Conservation (phyloP, 2,329 filamentous ascomycete genomes). For the Cladosporium cucumerinum region DNA sequence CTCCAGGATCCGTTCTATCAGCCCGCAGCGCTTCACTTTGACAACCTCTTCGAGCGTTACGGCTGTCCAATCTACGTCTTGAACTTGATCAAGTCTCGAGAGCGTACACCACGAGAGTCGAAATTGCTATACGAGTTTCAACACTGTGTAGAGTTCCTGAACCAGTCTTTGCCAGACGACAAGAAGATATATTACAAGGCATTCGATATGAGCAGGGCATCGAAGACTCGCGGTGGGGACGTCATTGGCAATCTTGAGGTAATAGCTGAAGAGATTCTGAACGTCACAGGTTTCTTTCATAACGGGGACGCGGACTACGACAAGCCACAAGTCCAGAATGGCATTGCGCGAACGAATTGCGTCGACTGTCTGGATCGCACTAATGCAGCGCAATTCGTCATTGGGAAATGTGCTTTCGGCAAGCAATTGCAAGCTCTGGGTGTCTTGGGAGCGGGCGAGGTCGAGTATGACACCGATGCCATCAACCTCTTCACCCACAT, state of each 20-base stretch:
- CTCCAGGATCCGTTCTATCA: constrained; percentile 95
- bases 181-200: constrained; percentile 91
- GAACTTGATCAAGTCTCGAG: constrained; percentile 81
- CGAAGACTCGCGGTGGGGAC: constrained; percentile 85
- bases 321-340: constrained; percentile 74
- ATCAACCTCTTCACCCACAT: constrained; percentile 97
- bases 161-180: constrained; percentile 80
- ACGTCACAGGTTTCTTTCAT: constrained; percentile 87
- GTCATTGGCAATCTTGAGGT: constrained; percentile 88
- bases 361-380: constrained; percentile 97
- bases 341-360: constrained; percentile 91
- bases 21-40: constrained; percentile 88
- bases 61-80: constrained; percentile 88
- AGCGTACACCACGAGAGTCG: constrained; percentile 84
- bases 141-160: constrained; percentile 83
- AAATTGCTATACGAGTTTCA: constrained; percentile 87
- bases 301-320: constrained; percentile 73
- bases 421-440: constrained; percentile 90
- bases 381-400: constrained; percentile 96
- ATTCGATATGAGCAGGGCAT: constrained; percentile 96
- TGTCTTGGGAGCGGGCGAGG: constrained; percentile 70
- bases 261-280: constrained; percentile 84
- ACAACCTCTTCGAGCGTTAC: constrained; percentile 90
- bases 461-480: constrained; percentile 87
- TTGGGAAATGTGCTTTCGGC: constrained; percentile 88